Evolutionary conservation across 2,329 filamentous ascomycete species (phyloP).

Genomic region (Trichoderma polysporum): DNA sequence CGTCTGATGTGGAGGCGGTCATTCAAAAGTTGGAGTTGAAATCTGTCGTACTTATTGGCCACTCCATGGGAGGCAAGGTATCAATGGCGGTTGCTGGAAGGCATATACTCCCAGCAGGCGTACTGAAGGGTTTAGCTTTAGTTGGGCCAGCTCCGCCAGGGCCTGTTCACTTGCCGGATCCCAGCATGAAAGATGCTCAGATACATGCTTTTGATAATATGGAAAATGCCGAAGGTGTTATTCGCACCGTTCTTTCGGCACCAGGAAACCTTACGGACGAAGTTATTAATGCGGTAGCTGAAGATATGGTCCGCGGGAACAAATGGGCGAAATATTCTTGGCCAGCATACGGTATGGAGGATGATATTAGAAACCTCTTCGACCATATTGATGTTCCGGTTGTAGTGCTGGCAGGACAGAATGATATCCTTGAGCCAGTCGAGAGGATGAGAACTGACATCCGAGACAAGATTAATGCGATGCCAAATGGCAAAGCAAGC

Average conservation of each 20-base stretch:
- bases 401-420: neutral
- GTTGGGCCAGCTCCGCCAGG: neutral
- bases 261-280: neutral
- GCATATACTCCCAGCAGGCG: neutral
- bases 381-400: neutral
- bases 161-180: neutral
- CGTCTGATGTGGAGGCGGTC: neutral
- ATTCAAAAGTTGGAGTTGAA: neutral
- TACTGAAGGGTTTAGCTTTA: neutral
- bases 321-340: neutral
- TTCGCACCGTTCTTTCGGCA: neutral
- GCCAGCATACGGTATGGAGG: neutral
- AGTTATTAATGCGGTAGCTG: neutral
- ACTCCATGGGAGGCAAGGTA: neutral
- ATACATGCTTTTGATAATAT: neutral
- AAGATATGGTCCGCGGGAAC: neutral
- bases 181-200: neutral
- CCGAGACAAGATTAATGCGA: neutral
- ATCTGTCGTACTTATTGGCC: neutral
- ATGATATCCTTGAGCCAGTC: neutral
- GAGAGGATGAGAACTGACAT: neutral
- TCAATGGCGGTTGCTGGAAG: neutral
- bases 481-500: neutral
- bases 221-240: neutral
- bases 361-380: neutral